Base-by-base conservation (phyloP, 1,284 basidiomycete species). In the Tilletia setariae region DNA sequence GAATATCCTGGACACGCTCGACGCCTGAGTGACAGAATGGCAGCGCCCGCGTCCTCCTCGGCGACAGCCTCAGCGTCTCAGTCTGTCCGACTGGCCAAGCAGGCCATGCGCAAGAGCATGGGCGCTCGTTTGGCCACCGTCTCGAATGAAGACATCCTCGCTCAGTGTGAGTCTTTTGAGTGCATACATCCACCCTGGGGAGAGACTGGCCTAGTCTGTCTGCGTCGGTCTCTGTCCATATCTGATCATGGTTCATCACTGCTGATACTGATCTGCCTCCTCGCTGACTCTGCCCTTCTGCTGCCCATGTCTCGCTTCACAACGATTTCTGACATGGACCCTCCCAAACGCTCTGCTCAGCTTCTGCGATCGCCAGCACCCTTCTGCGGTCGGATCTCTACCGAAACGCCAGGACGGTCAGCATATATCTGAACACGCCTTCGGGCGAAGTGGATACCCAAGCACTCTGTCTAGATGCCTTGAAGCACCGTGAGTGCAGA, bases 391-490 rank as follows among this genome's bases (percentile, higher is more conserved):
- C 82, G 16, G 74, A 79, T 0, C 71, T 69, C 21, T 84, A 82
- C 68, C 44, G 65, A 28, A 47, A 63, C 1, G 81, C 83, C 4
- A 35, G 63, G 0, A 70, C 76, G 15, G 70, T 84, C 66, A 79
- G 78, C 69, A 74, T 82, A 59, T 84, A 83, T 72, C 76, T 84
- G 49, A 82, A 80, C 53, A 82, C 81, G 74, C 76, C 80, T 4
- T 53, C 70, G 0, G 81, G 77, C 15, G 84, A 84, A 62, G 72
- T 84, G 16, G 69, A 74, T 23, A 84, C 84, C 16, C 83, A 84
- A 65, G 63, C 69, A 2, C 75, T 84, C 51, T 82, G 84, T 65
- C 69, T 74, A 28, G 73, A 78, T 21, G 77, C 80, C 8, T 70
- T 84, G 15, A 66, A 43, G 15, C 66, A 75, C 21, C 76, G 76